These are phyloP conservation scores for Neospora caninum DNA, from an alignment of 169 alveolate species.

Conservation along the genomic window DNA sequence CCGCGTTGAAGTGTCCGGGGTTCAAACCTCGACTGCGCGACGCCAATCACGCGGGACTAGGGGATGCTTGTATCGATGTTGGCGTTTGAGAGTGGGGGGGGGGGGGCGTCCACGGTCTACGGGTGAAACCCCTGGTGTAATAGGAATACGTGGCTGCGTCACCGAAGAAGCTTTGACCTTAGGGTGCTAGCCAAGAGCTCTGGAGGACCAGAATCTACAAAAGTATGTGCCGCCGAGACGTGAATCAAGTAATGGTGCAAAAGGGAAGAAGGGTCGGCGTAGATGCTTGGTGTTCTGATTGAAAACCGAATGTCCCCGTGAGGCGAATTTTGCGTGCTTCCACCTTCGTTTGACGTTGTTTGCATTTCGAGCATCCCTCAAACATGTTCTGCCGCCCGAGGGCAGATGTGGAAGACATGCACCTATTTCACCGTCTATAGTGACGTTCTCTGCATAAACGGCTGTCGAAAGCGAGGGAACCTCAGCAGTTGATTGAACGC, in stretches of 20 bases:
- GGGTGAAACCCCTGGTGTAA: too few relatives aligned
- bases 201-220: too few relatives aligned
- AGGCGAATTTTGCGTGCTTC: not conserved
- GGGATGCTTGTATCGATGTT: too few relatives aligned
- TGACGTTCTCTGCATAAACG: not conserved
- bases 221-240: too few relatives aligned
- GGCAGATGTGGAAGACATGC: not conserved
- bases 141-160: too few relatives aligned
- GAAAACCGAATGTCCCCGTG: not conserved
- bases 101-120: too few relatives aligned
- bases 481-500: not conserved
- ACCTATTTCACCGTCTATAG: not conserved
- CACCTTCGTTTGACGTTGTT: not conserved
- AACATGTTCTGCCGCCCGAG: not conserved
- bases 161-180: too few relatives aligned
- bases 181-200: too few relatives aligned
- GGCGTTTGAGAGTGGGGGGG: too few relatives aligned
- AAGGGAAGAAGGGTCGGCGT: not conserved
- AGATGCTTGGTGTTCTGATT: not conserved
- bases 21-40: too few relatives aligned
- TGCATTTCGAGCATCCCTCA: not conserved
- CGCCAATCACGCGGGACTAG: too few relatives aligned
- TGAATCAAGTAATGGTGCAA: not conserved
- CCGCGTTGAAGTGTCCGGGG: too few relatives aligned
- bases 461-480: constrained; percentile 7